Evolutionary conservation across 352 stramenopile genomes (phyloP).

Genomic region (Pythium vanterpoolii): DNA sequence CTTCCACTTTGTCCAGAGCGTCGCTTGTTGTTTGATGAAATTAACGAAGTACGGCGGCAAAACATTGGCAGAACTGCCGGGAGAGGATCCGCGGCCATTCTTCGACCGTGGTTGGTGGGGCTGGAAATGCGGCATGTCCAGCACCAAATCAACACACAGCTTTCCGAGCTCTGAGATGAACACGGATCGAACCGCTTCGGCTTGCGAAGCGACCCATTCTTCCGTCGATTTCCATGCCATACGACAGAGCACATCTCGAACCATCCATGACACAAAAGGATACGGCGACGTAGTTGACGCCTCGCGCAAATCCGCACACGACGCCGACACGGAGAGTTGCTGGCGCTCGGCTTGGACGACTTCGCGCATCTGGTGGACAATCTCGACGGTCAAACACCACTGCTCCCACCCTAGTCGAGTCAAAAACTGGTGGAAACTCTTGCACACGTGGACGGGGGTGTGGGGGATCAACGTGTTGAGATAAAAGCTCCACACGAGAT

Average conservation of each 20-base stretch:
- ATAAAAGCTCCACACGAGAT: conserved; percentile 82
- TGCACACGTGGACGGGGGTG: conserved; percentile 72
- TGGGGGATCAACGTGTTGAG: conserved; percentile 67
- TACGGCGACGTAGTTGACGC: conserved; percentile 51
- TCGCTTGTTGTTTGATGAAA: conserved; percentile 77
- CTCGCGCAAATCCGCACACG: conserved; percentile 22
- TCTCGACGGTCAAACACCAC: conserved; percentile 79
- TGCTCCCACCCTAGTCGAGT: conserved; percentile 80
- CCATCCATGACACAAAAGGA: conserved; percentile 79
- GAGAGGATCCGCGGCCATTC: conserved; percentile 32
- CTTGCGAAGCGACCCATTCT: conserved; percentile 56
- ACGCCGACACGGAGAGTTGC: conserved; percentile 30
- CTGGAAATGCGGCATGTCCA: conserved; percentile 76
- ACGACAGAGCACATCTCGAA: conserved; percentile 77
- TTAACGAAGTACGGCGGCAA: conserved; percentile 84
- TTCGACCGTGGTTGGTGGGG: conserved; percentile 25
- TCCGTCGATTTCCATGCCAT: conserved; percentile 80
- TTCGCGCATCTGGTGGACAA: conserved; percentile 82
- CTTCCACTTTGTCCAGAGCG: conserved; percentile 74
- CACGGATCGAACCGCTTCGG: conserved; percentile 51
- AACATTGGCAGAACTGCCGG: conserved; percentile 49
- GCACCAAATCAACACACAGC: conserved; percentile 69
- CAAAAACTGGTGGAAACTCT: conserved; percentile 79
- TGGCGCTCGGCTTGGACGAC: conserved; percentile 61
- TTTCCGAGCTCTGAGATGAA: conserved; percentile 75